These are phyloP conservation scores for Nicotiana tabacum DNA, from an alignment of 257 asterid species.

Conservation along the genomic window DNA sequence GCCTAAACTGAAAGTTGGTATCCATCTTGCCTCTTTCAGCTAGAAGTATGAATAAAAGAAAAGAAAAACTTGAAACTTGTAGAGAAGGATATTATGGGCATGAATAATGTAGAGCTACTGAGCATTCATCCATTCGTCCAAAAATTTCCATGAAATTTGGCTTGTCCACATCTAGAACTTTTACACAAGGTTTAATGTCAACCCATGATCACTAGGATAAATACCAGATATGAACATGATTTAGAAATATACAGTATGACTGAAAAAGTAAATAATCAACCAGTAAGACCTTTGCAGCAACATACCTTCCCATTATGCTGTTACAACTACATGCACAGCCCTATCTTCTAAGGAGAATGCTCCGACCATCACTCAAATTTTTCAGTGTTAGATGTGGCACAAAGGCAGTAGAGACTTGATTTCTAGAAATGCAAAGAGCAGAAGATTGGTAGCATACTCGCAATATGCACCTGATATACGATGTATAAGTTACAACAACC, in stretches of 20 bases:
- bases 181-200: neutral
- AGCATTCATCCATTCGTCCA: neutral
- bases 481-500: neutral
- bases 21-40: neutral
- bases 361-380: neutral
- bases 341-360: neutral
- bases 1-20: neutral
- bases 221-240: neutral
- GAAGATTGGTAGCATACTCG: neutral
- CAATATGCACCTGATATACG: neutral
- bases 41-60: neutral
- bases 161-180: neutral
- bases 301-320: neutral
- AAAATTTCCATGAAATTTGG: neutral
- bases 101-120: neutral
- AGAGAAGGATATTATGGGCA: neutral
- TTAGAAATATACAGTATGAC: neutral
- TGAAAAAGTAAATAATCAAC: neutral
- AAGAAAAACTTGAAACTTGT: neutral
- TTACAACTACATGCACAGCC: neutral
- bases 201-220: neutral
- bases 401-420: neutral
- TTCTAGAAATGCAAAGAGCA: neutral
- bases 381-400: neutral
- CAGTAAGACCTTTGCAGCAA: neutral